A percentile compares a stretch with the other conserved stretches of the same genome.
Conservation (phyloP, 192 early-diverging fungal species). For the Phycomyces nitens region DNA sequence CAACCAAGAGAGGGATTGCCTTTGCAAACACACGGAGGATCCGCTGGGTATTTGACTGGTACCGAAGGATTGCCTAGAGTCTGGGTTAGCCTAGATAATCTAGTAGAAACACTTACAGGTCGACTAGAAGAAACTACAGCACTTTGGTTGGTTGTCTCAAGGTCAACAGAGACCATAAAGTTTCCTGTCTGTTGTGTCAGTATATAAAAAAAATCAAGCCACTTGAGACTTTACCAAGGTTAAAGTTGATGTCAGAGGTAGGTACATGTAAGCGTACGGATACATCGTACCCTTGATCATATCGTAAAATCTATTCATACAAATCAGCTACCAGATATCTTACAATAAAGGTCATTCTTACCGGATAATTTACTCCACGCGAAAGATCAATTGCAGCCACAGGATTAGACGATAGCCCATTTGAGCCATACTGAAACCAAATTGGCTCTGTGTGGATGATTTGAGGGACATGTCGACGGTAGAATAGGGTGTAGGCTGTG, state of each 20-base stretch:
- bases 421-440: constrained; percentile 19
- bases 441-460: constrained; percentile 20
- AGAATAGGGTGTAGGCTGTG: constrained; percentile 16
- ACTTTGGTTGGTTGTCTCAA: constrained; percentile 31
- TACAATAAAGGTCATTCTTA: no score
- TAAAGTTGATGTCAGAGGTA: constrained; percentile 23
- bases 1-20: constrained; percentile 25
- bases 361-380: not conserved
- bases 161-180: constrained; percentile 36
- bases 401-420: not conserved
- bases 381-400: not conserved
- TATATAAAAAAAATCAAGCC: not conserved
- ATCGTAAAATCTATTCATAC: constrained; percentile 19
- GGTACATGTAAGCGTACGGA: constrained; percentile 24
- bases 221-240: constrained; percentile 30
- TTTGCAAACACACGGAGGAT: constrained; percentile 26
- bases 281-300: constrained; percentile 24
- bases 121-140: constrained; percentile 40
- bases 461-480: constrained; percentile 16
- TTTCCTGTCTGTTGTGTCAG: constrained; percentile 26
- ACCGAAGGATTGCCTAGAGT: constrained; percentile 29
- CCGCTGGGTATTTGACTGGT: constrained; percentile 30
- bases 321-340: not conserved
- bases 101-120: constrained; percentile 44
- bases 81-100: not conserved